Conservation (phyloP, 2,329 filamentous ascomycete species). For the Alternaria burnsii region DNA sequence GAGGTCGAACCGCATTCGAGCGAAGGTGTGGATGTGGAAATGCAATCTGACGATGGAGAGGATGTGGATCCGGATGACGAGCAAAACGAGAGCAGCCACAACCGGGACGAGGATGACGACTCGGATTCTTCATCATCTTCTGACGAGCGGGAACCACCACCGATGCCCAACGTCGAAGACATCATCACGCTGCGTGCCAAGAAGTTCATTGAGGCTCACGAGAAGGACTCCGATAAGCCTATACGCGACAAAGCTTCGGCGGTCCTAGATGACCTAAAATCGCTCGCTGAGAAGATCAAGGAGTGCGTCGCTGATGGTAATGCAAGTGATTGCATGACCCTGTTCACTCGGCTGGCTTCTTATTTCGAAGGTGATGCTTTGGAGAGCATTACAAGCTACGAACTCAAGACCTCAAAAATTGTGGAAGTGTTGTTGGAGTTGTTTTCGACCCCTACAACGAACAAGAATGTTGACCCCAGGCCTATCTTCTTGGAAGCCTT, state of each 20-base stretch:
- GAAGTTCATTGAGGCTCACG: constrained; percentile 83
- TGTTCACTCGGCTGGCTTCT: constrained; percentile 79
- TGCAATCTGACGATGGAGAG: constrained; percentile 61
- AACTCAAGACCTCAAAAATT: constrained; percentile 88
- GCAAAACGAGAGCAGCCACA: constrained; percentile 66
- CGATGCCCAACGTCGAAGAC: constrained; percentile 67
- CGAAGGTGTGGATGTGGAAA: constrained; percentile 62
- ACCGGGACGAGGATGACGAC: constrained; percentile 68
- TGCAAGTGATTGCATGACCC: constrained; percentile 62
- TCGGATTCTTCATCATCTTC: constrained; percentile 70
- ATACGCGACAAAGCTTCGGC: constrained; percentile 81
- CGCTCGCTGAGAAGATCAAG: constrained; percentile 75
- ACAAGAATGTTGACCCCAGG: constrained; percentile 67
- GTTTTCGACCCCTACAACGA: constrained; percentile 72
- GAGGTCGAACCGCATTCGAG: constrained; percentile 59
- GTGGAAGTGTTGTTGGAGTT: constrained; percentile 84
- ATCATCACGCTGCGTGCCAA: constrained; percentile 80
- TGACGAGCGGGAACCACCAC: constrained; percentile 33
- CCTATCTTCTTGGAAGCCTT: constrained; percentile 90
- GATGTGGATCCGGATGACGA: constrained; percentile 63
- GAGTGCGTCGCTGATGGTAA: constrained; percentile 67
- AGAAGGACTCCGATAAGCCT: constrained; percentile 75
- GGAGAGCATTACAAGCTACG: constrained; percentile 94
- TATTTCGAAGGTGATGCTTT: constrained; percentile 90
- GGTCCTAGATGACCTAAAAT: constrained; percentile 77